Conservation (phyloP, 371 early-diverging fungal species). For the Conidiobolus incongruus region DNA sequence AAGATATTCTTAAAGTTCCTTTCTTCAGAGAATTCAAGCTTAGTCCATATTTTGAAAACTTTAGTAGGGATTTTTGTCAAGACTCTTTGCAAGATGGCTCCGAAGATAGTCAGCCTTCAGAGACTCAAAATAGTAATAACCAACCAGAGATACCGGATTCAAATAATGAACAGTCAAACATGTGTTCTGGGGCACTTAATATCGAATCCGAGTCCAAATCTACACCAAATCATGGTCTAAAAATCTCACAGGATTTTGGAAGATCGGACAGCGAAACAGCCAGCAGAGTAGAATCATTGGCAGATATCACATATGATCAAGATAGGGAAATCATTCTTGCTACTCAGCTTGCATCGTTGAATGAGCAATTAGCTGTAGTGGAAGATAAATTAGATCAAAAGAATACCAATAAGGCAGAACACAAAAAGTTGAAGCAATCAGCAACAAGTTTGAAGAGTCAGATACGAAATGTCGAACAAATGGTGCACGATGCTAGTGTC, state of each 20-base stretch:
- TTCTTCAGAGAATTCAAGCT: constrained; percentile 3
- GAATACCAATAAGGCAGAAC: background rate
- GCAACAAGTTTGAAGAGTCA: background rate
- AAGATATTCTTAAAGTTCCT: background rate
- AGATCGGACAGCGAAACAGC: too few species aligned
- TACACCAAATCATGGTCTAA: too few species aligned
- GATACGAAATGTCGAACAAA: background rate
- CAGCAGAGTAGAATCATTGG: background rate
- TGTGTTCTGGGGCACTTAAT: too few species aligned
- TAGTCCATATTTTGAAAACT: constrained; percentile 2
- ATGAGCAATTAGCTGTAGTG: background rate
- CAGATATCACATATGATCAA: background rate
- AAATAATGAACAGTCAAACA: too few species aligned
- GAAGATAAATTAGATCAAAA: background rate
- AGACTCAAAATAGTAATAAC: too few species aligned
- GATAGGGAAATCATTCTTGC: background rate
- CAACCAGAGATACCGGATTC: too few species aligned
- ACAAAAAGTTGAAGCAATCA: background rate
- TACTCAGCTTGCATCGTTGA: background rate
- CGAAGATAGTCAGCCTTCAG: too few species aligned
- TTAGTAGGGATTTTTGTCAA: background rate
- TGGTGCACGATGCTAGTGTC: background rate
- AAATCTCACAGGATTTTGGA: too few species aligned
- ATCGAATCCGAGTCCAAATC: too few species aligned
- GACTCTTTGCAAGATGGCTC: too few species aligned